Evolutionary conservation across 2,329 filamentous ascomycete species (phyloP).

Genomic region (Epichloe sibirici): DNA sequence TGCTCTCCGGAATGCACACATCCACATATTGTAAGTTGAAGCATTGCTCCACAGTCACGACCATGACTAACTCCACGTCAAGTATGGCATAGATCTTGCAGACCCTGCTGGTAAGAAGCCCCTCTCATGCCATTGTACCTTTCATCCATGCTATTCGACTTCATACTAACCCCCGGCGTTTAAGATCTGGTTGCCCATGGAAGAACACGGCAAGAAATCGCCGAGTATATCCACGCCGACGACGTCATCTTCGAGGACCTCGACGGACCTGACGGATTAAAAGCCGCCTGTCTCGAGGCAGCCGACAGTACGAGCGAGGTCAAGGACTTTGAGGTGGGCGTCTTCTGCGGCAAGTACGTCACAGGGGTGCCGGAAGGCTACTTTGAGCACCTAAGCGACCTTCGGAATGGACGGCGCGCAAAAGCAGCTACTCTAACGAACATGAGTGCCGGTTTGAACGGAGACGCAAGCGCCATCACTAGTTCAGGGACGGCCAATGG

Average conservation of each 20-base stretch:
- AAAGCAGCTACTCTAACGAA: not conserved
- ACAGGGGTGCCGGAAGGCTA: constrained; percentile 71
- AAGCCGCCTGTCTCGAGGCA: constrained; percentile 62
- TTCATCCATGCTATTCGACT: not conserved
- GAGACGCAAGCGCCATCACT: not conserved
- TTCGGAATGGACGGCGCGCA: constrained; percentile 50
- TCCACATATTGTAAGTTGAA: constrained; percentile 66
- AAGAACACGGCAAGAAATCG: constrained; percentile 26
- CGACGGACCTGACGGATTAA: constrained; percentile 48
- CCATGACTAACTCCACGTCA: not conserved
- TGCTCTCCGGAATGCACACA: constrained; percentile 75
- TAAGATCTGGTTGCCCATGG: constrained; percentile 30
- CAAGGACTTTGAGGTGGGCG: constrained; percentile 73
- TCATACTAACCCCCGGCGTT: not conserved
- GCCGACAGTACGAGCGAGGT: constrained; percentile 37
- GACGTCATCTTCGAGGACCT: constrained; percentile 35
- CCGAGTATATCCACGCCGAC: constrained; percentile 9
- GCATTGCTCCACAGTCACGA: not conserved
- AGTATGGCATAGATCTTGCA: constrained; percentile 37
- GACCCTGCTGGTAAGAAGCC: constrained; percentile 14
- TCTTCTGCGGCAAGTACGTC: constrained; percentile 80
- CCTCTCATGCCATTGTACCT: not conserved
- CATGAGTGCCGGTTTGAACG: not conserved
- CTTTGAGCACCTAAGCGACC: constrained; percentile 64
- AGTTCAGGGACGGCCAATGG: not conserved